These are phyloP conservation scores for Phylloporus sp. DNA, from an alignment of 1,284 basidiomycete species.

Conservation along the genomic window DNA sequence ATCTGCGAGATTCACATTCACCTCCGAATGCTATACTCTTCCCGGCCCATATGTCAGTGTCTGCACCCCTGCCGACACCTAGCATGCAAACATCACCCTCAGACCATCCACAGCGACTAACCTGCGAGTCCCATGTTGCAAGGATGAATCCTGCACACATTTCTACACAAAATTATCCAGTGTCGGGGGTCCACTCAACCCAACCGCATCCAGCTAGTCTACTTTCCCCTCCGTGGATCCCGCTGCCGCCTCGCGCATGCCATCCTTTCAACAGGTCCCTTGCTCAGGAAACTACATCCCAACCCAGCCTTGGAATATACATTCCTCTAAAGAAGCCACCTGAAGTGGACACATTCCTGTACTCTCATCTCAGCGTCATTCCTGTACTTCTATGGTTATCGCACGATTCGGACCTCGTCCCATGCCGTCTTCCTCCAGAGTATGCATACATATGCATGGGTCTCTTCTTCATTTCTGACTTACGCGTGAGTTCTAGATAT, in stretches of 20 bases:
- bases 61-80: background rate
- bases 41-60: background rate
- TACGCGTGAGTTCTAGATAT: slow-evolving; percentile 27
- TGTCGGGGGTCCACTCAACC: background rate
- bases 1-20: background rate
- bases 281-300: background rate
- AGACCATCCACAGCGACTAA: background rate
- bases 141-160: background rate
- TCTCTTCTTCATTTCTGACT: slow-evolving; percentile 34
- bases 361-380: slow-evolving; percentile 15
- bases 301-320: background rate
- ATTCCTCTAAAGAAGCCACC: slow-evolving; percentile 29
- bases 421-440: slow-evolving; percentile 22
- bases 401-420: slow-evolving; percentile 21
- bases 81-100: background rate
- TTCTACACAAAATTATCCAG: background rate
- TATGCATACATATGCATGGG: slow-evolving; percentile 35
- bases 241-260: no score
- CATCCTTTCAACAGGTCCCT: background rate
- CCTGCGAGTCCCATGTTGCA: background rate
- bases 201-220: background rate
- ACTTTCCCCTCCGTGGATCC: background rate
- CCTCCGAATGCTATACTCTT: background rate
- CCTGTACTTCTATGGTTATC: slow-evolving; percentile 36
- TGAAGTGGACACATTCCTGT: slow-evolving; percentile 29